Evolutionary conservation across 345 rosid genomes (phyloP), one percentile per base, ranked within the genome.

Genomic region (Eucalyptus cloeziana): DNA sequence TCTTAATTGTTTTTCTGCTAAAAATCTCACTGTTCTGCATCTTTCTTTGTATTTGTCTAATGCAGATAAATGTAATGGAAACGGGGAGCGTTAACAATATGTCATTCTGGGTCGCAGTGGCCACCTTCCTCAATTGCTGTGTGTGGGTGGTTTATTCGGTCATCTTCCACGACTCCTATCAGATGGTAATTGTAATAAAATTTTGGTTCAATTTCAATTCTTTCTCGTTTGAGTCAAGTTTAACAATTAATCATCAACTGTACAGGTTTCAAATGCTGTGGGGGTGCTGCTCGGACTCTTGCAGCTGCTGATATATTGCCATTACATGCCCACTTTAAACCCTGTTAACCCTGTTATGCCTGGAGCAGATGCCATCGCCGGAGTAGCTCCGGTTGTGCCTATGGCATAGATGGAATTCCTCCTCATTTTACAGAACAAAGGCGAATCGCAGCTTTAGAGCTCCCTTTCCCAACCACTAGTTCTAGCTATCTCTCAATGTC

Each of bases 1-100:
- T 51, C 22, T 51, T 51, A 17, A 51, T 54, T 54, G 11, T 54
- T 54, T 54, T 54, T 54, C 11, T 54, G 27, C 60, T 54, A 54
- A 54, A 19, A 19, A 54, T 54, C 60, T 19, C 60, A 54, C 10
- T 8, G 4, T 54, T 54, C 16, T 54, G 60, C 24, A 19, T 22
- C 58, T 54, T 54, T 54, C 60, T 54, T 54, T 54, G 24, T 22
- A 54, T 54, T 54, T 22, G 60, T 19, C 60, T 22, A 54, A 21
- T 54, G 60, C 11, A 54, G 27, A 30, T 19, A 54, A 24, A 4
- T 19, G 58, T 54, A 54, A 54, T 54, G 24, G 2, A 54, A 54
- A 1, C 0, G 60, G 60, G 8, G 25, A 54, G 11, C 25, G 11
- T 54, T 22, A 2, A 21, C 10, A 7, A 9, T 22, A 21, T 0